Evolutionary conservation across 2,329 filamentous ascomycete species (phyloP), one percentile per base, ranked within the genome.

Genomic region (Hirsutella thompsonii): DNA sequence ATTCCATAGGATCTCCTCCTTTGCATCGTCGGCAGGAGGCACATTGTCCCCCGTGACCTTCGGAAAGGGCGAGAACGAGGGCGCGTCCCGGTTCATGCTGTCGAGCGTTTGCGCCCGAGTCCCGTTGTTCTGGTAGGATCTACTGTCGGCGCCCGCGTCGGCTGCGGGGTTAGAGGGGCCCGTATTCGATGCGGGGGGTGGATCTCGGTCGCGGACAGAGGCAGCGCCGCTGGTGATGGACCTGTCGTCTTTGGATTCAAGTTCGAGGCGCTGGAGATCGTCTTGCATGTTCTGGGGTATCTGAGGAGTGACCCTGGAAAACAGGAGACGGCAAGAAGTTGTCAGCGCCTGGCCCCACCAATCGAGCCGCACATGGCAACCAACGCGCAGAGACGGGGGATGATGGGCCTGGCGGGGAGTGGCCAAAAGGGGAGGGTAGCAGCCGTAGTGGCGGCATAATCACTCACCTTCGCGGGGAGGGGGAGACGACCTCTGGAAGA

Each of bases 241-340:
- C 53, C 53, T 53, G 42, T 57, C 55, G 55, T 63, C 63, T 63
- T 68, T 73, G 46, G 83, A 82, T 68, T 88, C 81, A 45, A 88
- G 72, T 70, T 95, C 89, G 67, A 98, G 78, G 61, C 89, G 81
- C 55, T 90, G 84, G 49, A 98, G 76, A 63, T 85, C 90, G 56
- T 94, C 82, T 67, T 94, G 88, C 77, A 98, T 95, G 64, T 94
- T 90, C 64, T 90, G 84, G 51, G 90, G 87, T 50, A 95, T 88
- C 71, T 95, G 88, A 59, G 87, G 85, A 79, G 90, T 94, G 56
- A 93, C 79, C 68, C 87, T 94, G 62, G 50, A 57, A 48, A 56
- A 52, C 28, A 16, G 53, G 49, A 40, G 36, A 47, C 18, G 19
- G 51, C 37, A 38, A 58, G 53, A 51, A 53, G 37, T 48, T 48